Base-by-base conservation (phyloP, 2,329 filamentous ascomycete genomes). In the Sporothrix pallida region DNA sequence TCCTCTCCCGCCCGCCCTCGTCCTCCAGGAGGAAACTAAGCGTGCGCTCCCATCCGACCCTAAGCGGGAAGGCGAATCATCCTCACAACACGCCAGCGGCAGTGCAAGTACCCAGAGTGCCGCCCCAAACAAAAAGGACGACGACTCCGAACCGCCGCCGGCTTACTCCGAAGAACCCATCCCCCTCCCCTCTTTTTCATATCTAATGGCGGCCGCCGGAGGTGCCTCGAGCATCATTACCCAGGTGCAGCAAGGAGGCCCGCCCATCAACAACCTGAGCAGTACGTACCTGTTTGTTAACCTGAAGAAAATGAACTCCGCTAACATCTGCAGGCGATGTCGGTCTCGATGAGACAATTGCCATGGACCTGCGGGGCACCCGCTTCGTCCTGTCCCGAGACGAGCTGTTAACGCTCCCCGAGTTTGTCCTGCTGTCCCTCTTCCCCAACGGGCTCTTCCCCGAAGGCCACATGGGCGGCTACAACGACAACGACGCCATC, bases 391-490 rank as follows among this genome's bases (percentile, higher is more conserved):
- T 99, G 69, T 98, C 95, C 15, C 88, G 96, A 81, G 96, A 99
- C 80, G 96, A 99, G 83, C 88, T 99, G 71, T 86, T 99, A 76
- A 99, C 96, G 10, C 87, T 99, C 68, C 96, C 96, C 71, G 96
- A 99, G 85, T 99, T 99, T 80, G 96, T 99, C 63, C 88, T 99
- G 62, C 86, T 99, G 56, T 99, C 96, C n/a, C 87, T 99, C 56
- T 99, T 99, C 79, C 96, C 96, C 54, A 99, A 99, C 81, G 96
- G 96, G n/a, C 88, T 99, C 31, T 94, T 99, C 76, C 96, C 96
- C 5, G 96, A 99, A 82, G 95, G 95, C 17, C 95, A 98, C 80
- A 93, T 97, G 90, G 96, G 93, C 80, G 92, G 93, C 71, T 97
- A 95, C 81, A 90, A 94, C 76, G 96, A 98, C 78, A 93, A 93